phyloP scores from a whole-genome alignment of 2,329 filamentous ascomycete genomes.

The Sporothrix luriei region DNA sequence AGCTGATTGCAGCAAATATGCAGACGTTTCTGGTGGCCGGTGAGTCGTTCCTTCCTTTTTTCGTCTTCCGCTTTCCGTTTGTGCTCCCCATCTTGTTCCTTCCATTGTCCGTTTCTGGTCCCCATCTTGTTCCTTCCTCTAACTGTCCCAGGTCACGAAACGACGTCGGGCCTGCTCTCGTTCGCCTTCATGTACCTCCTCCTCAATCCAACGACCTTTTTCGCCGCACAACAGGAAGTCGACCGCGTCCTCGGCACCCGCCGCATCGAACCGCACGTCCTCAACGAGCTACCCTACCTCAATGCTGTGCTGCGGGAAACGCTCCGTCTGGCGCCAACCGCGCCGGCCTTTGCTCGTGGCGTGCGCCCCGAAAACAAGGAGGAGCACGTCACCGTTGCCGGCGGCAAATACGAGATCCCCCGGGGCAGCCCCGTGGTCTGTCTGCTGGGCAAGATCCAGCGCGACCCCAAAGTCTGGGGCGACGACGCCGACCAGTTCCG shows the following conservation, averaged over 20 bases:
- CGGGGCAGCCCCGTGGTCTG: slow-evolving; percentile 49
- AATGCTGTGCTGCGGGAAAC: slow-evolving; percentile 57
- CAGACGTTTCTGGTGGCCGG: slow-evolving; percentile 21
- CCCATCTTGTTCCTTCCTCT: background rate
- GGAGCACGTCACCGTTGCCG: slow-evolving; percentile 46
- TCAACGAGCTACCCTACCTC: slow-evolving; percentile 50
- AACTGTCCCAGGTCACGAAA: slow-evolving; percentile 52
- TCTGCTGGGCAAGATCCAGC: slow-evolving; percentile 55
- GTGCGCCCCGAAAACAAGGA: slow-evolving; percentile 42
- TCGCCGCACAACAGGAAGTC: slow-evolving; percentile 56
- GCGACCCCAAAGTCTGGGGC: slow-evolving; percentile 60
- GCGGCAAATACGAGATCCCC: slow-evolving; percentile 57
- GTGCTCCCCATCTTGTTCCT: background rate
- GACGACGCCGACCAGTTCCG: slow-evolving; percentile 59
- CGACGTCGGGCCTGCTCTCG: slow-evolving; percentile 56
- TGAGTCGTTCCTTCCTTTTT: background rate
- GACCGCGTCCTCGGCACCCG: slow-evolving; percentile 53
- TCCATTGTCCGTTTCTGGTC: background rate
- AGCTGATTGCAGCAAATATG: slow-evolving; percentile 61
- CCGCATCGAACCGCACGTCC: slow-evolving; percentile 50
- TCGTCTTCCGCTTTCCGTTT: background rate
- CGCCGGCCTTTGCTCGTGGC: slow-evolving; percentile 50
- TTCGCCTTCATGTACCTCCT: slow-evolving; percentile 56
- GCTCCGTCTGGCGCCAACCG: slow-evolving; percentile 50
- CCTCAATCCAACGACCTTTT: slow-evolving; percentile 51